Conservation (phyloP, 2,329 filamentous ascomycete species). For the Curvularia sp. region DNA sequence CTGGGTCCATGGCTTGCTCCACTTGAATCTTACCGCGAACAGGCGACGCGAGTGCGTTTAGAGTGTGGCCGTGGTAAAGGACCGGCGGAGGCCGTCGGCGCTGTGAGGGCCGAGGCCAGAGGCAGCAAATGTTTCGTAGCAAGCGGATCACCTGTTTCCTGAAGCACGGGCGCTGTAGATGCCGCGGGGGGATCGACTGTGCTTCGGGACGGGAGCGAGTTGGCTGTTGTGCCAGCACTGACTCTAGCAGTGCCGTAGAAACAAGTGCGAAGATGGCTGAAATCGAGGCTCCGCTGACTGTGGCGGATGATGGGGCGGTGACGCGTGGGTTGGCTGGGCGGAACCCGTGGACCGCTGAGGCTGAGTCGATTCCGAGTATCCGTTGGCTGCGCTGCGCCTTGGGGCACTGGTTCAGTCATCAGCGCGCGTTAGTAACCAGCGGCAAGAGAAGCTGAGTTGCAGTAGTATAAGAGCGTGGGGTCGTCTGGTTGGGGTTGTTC, state of each 20-base stretch:
- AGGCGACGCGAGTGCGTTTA: conserved; percentile 7
- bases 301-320: conserved; percentile 21
- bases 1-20: not conserved
- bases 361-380: conserved; percentile 39
- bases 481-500: conserved; percentile 14
- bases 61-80: conserved; percentile 10
- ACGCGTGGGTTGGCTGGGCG: conserved; percentile 16
- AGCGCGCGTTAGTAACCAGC: conserved; percentile 3
- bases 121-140: conserved; percentile 29
- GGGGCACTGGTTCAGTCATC: conserved; percentile 32
- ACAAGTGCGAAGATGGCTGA: conserved; percentile 5
- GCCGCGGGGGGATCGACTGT: not conserved
- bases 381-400: conserved; percentile 39
- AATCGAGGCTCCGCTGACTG: not conserved
- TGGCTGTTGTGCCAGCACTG: not conserved
- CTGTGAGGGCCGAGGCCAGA: conserved; percentile 4
- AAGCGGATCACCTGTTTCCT: conserved; percentile 32
- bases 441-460: conserved; percentile 25
- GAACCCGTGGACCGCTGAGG: conserved; percentile 34
- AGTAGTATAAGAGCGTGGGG: conserved; percentile 25
- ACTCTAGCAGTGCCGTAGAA: not conserved
- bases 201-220: not conserved
- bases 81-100: conserved; percentile 14
- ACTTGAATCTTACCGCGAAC: not conserved
- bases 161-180: conserved; percentile 7